These are phyloP conservation scores for Adansonia gregorii DNA, from an alignment of 441 rosid species.

Conservation along the genomic window DNA sequence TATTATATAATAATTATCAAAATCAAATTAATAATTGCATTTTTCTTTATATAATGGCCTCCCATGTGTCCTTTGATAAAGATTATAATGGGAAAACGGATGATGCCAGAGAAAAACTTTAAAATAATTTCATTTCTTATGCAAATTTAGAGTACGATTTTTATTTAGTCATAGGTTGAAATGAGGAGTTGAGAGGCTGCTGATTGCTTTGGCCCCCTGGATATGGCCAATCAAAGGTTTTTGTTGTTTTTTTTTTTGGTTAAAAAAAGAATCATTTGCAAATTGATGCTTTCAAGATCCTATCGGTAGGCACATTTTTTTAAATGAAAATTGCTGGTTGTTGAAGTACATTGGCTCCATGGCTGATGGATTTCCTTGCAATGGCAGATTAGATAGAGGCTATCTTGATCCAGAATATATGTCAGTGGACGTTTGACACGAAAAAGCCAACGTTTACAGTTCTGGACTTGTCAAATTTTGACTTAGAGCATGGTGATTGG, in stretches of 20 bases:
- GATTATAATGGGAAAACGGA: slow-evolving; percentile 10
- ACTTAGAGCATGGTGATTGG: slow-evolving; percentile 54
- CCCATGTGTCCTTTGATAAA: not conserved
- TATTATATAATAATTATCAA: slow-evolving; percentile 2
- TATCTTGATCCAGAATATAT: slow-evolving; percentile 50
- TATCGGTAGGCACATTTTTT: not conserved
- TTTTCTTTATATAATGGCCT: not conserved
- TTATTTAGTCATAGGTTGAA: not conserved
- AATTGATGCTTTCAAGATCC: not conserved
- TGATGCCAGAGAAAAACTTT: not conserved
- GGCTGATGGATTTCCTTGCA: slow-evolving; percentile 35
- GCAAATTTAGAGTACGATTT: not conserved
- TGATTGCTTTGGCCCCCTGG: not conserved
- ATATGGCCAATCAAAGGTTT: not conserved
- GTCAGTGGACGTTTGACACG: slow-evolving; percentile 44
- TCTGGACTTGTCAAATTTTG: slow-evolving; percentile 38
- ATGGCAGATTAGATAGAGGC: slow-evolving; percentile 37
- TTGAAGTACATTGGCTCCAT: not conserved
- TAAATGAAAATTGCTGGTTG: slow-evolving; percentile 32
- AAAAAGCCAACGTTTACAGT: slow-evolving; percentile 44
- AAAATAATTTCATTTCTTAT: not conserved
- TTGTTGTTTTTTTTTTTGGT: not conserved
- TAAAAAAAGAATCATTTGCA: not conserved
- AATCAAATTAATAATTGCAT: not conserved
- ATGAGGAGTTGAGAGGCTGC: slow-evolving; percentile 4